Evolutionary conservation across 202 grass and related monocot species (phyloP), one percentile per base, ranked within the genome.

Genomic region (Sporobolus alterniflorus): DNA sequence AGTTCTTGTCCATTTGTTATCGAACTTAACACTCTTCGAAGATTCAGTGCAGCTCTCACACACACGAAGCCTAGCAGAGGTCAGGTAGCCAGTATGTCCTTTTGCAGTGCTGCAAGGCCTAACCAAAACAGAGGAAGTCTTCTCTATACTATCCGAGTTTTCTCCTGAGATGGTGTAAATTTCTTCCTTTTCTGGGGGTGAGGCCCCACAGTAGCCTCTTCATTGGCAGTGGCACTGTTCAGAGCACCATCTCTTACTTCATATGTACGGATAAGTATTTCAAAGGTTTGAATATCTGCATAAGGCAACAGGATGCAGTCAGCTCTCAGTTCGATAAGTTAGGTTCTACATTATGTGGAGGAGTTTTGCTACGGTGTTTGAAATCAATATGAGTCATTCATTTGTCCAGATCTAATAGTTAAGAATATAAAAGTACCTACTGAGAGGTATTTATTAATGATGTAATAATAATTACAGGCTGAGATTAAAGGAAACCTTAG

Each of bases 281-380:
- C 92, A 68, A 93, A 95, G 70, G 96, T 93, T 82, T 92, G 91
- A 82, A 98, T 93, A 87, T 98, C 92, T 98, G 84, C 81, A 86
- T 7, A 71, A 33, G 22, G 85, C 6, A 70, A 67, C 28, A 63
- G 13, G 17, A 70, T 62, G 33, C 1, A 2, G 7, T 48, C 57
- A 80, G 49, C 24, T 69, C 56, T 17, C 51, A 30, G 44, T 48
- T 41, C 18, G 26, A 0, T 52, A 31, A 22, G 5, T 29, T 59
- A 28, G 32, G 28, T 11, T 67, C 24, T 40, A 47, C 7, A 43
- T 15, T 25, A 28, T 54, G 46, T 18, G 8, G n/a, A n/a, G n/a
- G n/a, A n/a, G n/a, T n/a, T n/a, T n/a, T n/a, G n/a, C n/a, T n/a
- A n/a, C n/a, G n/a, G n/a, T n/a, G n/a, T n/a, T n/a, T n/a, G n/a